These are phyloP conservation scores for Exophiala aquamarina DNA, from an alignment of 2,329 filamentous ascomycete species.

Conservation along the genomic window DNA sequence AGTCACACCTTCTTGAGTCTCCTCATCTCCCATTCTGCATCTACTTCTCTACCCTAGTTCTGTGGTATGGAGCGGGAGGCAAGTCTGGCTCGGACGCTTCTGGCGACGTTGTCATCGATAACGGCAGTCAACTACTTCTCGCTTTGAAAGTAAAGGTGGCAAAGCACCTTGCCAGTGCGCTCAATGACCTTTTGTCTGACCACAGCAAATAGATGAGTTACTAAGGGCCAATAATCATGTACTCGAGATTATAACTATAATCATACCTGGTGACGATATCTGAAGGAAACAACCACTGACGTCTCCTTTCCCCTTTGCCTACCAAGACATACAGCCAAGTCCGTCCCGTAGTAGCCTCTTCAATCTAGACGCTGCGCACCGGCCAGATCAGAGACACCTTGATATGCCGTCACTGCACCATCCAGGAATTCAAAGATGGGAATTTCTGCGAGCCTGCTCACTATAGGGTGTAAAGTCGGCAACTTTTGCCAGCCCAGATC, in stretches of 20 bases:
- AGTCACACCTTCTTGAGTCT: not conserved
- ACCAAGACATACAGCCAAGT: too few relatives aligned
- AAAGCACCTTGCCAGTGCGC: not conserved
- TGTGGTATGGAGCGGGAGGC: not conserved
- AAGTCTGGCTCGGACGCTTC: too few relatives aligned
- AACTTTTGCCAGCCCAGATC: slow-evolving; percentile 53
- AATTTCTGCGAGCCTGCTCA: slow-evolving; percentile 53
- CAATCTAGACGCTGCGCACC: not conserved
- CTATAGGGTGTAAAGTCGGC: slow-evolving; percentile 62
- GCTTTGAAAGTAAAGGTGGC: not conserved
- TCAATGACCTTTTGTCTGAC: not conserved
- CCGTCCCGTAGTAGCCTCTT: too few relatives aligned
- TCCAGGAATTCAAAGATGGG: slow-evolving; percentile 57
- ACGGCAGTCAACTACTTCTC: not conserved
- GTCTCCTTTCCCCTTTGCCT: too few relatives aligned
- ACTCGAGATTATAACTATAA: too few relatives aligned
- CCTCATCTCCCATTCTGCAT: not conserved
- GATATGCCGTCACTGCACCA: slow-evolving; percentile 56
- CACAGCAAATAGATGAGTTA: not conserved
- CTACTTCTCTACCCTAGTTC: not conserved
- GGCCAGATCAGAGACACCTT: slow-evolving; percentile 45
- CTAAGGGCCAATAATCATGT: too few relatives aligned
- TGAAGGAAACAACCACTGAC: too few relatives aligned
- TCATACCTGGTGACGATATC: too few relatives aligned
- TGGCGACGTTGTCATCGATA: not conserved